Percentiles rank a stretch among this genome's conserved stretches.
Evolutionary conservation across 2,329 filamentous ascomycete species (phyloP).

Genomic region (Shiraia sp.): DNA sequence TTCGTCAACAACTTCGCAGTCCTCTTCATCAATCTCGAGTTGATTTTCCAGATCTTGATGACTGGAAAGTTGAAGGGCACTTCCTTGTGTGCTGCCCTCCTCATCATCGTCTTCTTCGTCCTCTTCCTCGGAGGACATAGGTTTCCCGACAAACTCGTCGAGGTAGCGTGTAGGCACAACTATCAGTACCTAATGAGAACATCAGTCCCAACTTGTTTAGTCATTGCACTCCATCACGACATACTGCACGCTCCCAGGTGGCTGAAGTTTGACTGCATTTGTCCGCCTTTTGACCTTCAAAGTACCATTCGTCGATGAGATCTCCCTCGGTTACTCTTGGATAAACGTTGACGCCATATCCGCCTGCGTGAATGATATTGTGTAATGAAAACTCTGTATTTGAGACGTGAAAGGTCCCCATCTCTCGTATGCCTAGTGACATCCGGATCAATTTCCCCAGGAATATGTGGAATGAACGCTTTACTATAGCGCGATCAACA

Average conservation of each 20-base stretch:
- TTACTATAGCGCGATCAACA: not conserved
- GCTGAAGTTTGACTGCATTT: too few relatives aligned
- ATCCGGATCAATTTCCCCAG: not conserved
- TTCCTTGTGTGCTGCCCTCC: not conserved
- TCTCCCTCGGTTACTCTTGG: not conserved
- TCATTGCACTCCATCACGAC: not conserved
- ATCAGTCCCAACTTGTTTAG: not conserved
- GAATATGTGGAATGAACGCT: not conserved
- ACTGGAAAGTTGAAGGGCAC: too few relatives aligned
- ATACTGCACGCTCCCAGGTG: not conserved
- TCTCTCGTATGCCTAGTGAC: not conserved
- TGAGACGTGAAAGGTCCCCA: not conserved
- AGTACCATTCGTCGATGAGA: conserved; percentile 1
- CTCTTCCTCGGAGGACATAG: too few relatives aligned
- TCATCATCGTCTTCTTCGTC: not conserved
- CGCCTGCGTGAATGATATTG: not conserved
- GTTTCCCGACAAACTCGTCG: conserved; percentile 1
- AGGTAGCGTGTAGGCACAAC: conserved; percentile 1
- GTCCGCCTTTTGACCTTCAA: conserved; percentile 1
- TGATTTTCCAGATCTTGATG: too few relatives aligned
- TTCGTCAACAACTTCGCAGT: not conserved
- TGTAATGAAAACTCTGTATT: not conserved
- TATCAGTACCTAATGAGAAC: not conserved
- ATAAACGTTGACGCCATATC: not conserved
- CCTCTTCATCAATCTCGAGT: not conserved